Evolutionary conservation across 1,139 yeast species (phyloP).

Genomic region (Hanseniaspora gamundiae): DNA sequence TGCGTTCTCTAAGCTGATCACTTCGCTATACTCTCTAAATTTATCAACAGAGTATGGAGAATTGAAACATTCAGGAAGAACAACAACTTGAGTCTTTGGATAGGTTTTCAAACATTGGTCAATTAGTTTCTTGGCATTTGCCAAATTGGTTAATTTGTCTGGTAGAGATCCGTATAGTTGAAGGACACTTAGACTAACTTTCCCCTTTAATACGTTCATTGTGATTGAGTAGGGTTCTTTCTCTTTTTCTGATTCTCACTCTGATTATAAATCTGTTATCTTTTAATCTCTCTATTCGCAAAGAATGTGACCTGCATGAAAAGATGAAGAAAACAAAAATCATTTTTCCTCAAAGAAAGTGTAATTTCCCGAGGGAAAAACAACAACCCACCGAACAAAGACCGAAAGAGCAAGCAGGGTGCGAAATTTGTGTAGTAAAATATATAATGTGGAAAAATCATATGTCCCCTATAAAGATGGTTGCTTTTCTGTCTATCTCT

Average conservation of each 20-base stretch:
- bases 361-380: no score
- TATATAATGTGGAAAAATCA: no score
- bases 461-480: no score
- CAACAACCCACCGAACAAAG: no score
- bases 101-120: slow-evolving; percentile 39
- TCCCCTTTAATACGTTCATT: slow-evolving; percentile 26
- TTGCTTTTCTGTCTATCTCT: no score
- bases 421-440: no score
- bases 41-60: slow-evolving; percentile 87
- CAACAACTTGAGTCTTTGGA: slow-evolving; percentile 41
- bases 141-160: slow-evolving; percentile 47
- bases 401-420: no score
- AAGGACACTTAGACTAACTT: slow-evolving; percentile 42
- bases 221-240: neutral
- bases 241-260: neutral
- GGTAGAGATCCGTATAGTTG: slow-evolving; percentile 25
- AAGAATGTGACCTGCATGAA: no score
- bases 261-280: neutral
- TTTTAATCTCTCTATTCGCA: no score
- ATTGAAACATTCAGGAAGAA: slow-evolving; percentile 71
- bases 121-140: slow-evolving; percentile 38
- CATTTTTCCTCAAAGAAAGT: no score
- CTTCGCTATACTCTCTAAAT: slow-evolving; percentile 76
- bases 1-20: slow-evolving; percentile 36
- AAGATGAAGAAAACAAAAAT: no score